Conservation (phyloP, 768 basidiomycete genomes). For the Ramaria rubella region DNA sequence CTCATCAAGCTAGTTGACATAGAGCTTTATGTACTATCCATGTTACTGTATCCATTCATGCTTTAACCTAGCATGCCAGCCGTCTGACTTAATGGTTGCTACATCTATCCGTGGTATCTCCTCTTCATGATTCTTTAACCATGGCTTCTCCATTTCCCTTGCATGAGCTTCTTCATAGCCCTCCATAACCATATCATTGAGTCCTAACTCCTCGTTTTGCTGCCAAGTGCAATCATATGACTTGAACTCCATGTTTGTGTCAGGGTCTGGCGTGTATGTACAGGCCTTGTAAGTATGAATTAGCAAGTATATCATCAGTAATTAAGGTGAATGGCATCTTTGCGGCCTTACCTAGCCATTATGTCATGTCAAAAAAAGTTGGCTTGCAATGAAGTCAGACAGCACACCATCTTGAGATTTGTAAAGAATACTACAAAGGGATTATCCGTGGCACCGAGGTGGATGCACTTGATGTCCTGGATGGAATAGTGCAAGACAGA, state of each 20-base stretch:
- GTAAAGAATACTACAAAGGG: slow-evolving; percentile 74
- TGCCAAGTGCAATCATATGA: slow-evolving; percentile 78
- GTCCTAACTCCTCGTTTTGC: slow-evolving; percentile 91
- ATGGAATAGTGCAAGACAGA: slow-evolving; percentile 86
- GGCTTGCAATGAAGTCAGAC: neutral
- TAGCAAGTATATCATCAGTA: slow-evolving; percentile 90
- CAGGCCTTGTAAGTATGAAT: slow-evolving; percentile 94
- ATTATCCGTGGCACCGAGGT: slow-evolving; percentile 39
- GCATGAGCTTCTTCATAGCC: slow-evolving; percentile 45
- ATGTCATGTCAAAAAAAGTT: neutral
- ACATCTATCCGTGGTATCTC: neutral
- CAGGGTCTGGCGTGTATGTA: slow-evolving; percentile 96
- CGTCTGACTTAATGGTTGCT: neutral
- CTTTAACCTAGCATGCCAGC: neutral
- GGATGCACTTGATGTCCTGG: slow-evolving; percentile 78
- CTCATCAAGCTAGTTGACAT: neutral
- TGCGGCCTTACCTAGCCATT: slow-evolving; percentile 62
- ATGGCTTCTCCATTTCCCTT: slow-evolving; percentile 1
- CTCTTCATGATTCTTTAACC: neutral
- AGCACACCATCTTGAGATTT: slow-evolving; percentile 65
- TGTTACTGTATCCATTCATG: too few relatives aligned
- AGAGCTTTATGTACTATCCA: too few relatives aligned
- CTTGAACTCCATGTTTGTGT: slow-evolving; percentile 86
- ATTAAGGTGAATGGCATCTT: slow-evolving; percentile 83
- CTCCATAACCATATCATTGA: slow-evolving; percentile 87